Conservation (phyloP, 768 basidiomycete genomes). For the Trametes villosa region DNA sequence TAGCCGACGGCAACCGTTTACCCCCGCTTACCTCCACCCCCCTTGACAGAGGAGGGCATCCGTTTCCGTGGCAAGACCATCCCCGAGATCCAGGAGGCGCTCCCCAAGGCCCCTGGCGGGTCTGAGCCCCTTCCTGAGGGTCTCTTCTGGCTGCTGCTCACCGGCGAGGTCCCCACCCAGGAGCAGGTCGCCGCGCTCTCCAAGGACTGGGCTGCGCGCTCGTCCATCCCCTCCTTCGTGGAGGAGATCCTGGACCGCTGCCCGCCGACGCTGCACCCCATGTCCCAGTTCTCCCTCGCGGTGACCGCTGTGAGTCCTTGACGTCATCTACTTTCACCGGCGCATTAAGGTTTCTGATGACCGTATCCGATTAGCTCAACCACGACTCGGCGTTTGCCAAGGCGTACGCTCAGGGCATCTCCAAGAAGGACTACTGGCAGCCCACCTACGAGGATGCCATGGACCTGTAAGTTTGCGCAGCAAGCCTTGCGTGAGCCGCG, state of each 20-base stretch:
- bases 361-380: constrained; percentile 59
- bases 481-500: too few species aligned
- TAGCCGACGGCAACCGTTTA: neutral
- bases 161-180: constrained; percentile 90
- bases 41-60: constrained; percentile 83
- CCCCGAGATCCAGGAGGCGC: constrained; percentile 81
- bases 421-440: constrained; percentile 97
- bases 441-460: constrained; percentile 89
- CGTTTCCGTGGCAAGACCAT: constrained; percentile 98
- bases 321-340: constrained; percentile 1
- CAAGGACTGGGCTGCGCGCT: constrained; percentile 93
- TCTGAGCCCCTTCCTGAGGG: constrained; percentile 91
- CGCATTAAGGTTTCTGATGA: neutral
- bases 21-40: constrained; percentile 17
- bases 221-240: constrained; percentile 91
- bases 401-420: constrained; percentile 89
- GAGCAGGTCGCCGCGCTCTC: constrained; percentile 88
- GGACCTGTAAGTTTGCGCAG: constrained; percentile 64
- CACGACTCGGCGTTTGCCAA: constrained; percentile 97
- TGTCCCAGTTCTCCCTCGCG: constrained; percentile 97
- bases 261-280: constrained; percentile 93
- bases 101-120: constrained; percentile 90
- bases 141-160: constrained; percentile 95
- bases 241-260: constrained; percentile 95
- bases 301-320: constrained; percentile 78